phyloP scores from a whole-genome alignment of 768 basidiomycete species.

The Xerocomus spinulosus region DNA sequence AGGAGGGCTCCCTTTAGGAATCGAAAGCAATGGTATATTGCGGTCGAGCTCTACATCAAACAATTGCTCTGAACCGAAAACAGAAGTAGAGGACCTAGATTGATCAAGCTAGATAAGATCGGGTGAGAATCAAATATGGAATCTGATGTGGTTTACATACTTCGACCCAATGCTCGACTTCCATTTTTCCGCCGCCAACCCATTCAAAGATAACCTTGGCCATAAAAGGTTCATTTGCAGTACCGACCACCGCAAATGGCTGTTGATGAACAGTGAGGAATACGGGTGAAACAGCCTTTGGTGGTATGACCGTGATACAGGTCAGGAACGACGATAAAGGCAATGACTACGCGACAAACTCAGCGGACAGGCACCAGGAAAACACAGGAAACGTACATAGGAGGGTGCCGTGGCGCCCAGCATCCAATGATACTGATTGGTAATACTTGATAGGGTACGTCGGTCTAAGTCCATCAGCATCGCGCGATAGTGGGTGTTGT shows the following conservation, averaged over 20 bases:
- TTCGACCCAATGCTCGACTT: constrained; percentile 52
- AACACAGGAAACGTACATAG: constrained; percentile 36
- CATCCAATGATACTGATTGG: constrained; percentile 46
- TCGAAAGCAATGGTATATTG: constrained; percentile 36
- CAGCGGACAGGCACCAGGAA: background rate
- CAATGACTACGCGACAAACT: constrained; percentile 19
- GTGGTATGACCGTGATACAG: constrained; percentile 37
- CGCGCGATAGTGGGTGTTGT: background rate
- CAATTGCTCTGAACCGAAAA: constrained; percentile 46
- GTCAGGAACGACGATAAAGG: constrained; percentile 32
- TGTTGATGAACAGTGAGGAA: constrained; percentile 33
- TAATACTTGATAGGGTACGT: constrained; percentile 20
- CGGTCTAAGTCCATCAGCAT: constrained; percentile 29
- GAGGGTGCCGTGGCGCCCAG: constrained; percentile 42
- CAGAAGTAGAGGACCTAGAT: constrained; percentile 33
- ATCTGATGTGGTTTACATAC: constrained; percentile 26
- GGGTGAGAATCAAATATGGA: background rate
- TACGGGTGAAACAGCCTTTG: constrained; percentile 27
- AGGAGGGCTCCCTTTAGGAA: constrained; percentile 17
- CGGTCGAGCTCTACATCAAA: constrained; percentile 48
- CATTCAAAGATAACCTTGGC: constrained; percentile 39
- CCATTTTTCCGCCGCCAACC: constrained; percentile 40
- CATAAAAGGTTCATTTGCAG: constrained; percentile 43
- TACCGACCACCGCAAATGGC: constrained; percentile 40
- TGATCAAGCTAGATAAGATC: constrained; percentile 38